Percentiles rank a stretch among this genome's conserved stretches.
These are phyloP conservation scores for Pisolithus marmoratus DNA, from an alignment of 768 basidiomycete species.

Conservation along the genomic window DNA sequence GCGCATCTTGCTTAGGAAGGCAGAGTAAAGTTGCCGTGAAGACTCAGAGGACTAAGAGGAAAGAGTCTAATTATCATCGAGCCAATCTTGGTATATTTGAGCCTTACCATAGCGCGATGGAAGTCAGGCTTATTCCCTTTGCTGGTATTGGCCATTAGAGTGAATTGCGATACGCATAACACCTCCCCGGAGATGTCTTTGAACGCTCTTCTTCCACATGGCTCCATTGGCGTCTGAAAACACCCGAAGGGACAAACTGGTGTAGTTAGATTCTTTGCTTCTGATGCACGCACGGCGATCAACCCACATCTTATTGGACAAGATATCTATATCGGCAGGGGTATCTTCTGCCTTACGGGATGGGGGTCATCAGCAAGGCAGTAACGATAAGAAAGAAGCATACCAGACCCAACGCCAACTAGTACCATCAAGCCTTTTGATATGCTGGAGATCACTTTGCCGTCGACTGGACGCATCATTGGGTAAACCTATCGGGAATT, in stretches of 20 bases:
- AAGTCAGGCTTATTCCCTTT: slow-evolving; percentile 94
- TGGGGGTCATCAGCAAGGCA: slow-evolving; percentile 1
- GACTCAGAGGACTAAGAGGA: slow-evolving; percentile 53
- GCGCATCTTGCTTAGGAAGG: slow-evolving; percentile 65
- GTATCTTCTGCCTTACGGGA: slow-evolving; percentile 68
- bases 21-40: slow-evolving; percentile 64
- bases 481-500: background rate
- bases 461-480: slow-evolving; percentile 55
- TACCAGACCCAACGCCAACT: slow-evolving; percentile 83
- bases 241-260: slow-evolving; percentile 64
- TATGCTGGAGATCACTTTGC: slow-evolving; percentile 73
- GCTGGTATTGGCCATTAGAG: slow-evolving; percentile 77
- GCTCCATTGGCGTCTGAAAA: slow-evolving; percentile 59
- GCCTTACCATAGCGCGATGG: slow-evolving; percentile 81
- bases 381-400: slow-evolving; percentile 11
- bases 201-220: slow-evolving; percentile 86
- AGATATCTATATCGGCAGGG: slow-evolving; percentile 56
- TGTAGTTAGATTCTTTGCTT: background rate
- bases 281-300: background rate
- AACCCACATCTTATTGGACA: slow-evolving; percentile 80
- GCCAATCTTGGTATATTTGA: background rate
- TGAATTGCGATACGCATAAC: slow-evolving; percentile 93
- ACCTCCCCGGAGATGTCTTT: slow-evolving; percentile 88
- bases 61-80: background rate
- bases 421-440: slow-evolving; percentile 84